Evolutionary conservation across 352 stramenopile genomes (phyloP).

Genomic region (Thraustochytrium sp.): DNA sequence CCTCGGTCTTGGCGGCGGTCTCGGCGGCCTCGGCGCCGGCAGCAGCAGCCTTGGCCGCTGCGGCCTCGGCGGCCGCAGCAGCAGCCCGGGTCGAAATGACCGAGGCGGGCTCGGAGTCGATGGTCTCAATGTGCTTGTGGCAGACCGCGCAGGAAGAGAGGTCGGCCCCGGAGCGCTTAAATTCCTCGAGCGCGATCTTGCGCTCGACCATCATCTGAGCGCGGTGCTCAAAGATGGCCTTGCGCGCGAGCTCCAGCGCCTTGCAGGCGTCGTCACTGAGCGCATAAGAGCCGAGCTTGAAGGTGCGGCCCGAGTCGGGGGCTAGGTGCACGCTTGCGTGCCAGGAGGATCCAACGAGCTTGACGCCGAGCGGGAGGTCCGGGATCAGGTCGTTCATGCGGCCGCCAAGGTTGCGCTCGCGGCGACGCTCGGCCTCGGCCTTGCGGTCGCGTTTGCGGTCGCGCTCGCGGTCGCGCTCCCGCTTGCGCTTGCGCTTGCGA

Average conservation of each 20-base stretch:
- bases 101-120: background rate
- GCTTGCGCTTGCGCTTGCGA: background rate
- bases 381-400: background rate
- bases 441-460: background rate
- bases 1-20: no score
- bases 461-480: background rate
- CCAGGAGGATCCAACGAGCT: background rate
- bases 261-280: slow-evolving; percentile 33
- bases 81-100: no score
- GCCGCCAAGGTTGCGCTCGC: background rate
- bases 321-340: background rate
- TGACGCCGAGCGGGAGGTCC: background rate
- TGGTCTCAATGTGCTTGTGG: background rate
- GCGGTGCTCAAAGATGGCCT: background rate
- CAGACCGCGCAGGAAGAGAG: background rate
- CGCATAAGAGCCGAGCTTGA: background rate
- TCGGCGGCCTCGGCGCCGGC: no score
- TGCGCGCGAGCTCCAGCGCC: background rate
- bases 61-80: no score
- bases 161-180: background rate
- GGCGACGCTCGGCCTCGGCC: background rate
- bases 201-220: background rate
- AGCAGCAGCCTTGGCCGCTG: no score
- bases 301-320: background rate
- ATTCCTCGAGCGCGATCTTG: background rate